Evolutionary conservation across 2,329 filamentous ascomycete genomes (phyloP), one percentile per base, ranked within the genome.

Genomic region (Phyllosticta citribraziliensis): DNA sequence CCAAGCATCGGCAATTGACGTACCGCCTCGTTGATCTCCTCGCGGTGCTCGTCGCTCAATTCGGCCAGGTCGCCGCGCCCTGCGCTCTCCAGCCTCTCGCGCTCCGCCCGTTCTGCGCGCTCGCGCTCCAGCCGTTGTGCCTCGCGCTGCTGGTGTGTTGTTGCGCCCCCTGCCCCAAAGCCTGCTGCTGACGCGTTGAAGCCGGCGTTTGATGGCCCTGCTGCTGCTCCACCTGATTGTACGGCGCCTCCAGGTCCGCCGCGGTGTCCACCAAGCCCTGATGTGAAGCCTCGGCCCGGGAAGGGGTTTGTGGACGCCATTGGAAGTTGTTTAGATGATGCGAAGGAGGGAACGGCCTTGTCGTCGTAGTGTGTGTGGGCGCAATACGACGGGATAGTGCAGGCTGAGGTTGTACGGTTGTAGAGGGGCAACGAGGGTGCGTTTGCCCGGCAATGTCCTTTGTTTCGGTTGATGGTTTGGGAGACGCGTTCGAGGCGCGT

Each of bases 21-120:
- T 83, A 95, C 91, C 65, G 93, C 92, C 80, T 97, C 92, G 72
- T 90, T 90, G 65, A 97, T 93, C 74, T 97, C 92, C 70, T 95
- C 90, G 66, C 88, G 83, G 73, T 97, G 92, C 75, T 97, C 92
- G 70, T 97, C 92, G 20, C 85, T 87, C 66, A 97, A 74, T 52
- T 80, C 75, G 56, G 78, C 80, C 55, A 86, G 69, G 40, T 77
- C 76, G 72, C 63, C 67, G 72, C 83, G 66, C 68, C 74, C 72
- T 70, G 76, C 70, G 71, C 77, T 71, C 69, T 77, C 72, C 71
- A 76, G 66, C 66, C 74, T 68, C 71, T 80, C 70, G 19, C 73
- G 72, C 67, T 77, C 74, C 54, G 71, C 65, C 60, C 76, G 70
- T 56, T 76, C 74, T 5, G 71, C 66, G 62, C 75, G 68, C 58